phyloP scores from a whole-genome alignment of 192 early-diverging fungal species.

The Backusella liffmaniae region DNA sequence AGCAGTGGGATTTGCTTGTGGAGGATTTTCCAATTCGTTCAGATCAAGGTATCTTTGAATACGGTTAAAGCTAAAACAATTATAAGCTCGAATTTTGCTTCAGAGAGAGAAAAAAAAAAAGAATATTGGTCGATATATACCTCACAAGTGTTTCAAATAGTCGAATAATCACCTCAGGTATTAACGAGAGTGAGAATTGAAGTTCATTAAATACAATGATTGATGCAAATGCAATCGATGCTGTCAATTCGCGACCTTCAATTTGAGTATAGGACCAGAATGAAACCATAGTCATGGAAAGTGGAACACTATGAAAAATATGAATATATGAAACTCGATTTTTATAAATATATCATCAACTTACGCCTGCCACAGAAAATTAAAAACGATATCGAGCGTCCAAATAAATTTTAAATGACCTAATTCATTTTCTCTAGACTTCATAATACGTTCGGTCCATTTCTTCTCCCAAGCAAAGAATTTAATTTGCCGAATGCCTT shows the following conservation, averaged over 20 bases:
- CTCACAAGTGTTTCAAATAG: conserved; percentile 73
- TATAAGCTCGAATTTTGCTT: neutral
- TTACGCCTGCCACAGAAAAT: conserved; percentile 39
- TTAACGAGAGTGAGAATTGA: conserved; percentile 76
- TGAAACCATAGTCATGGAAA: conserved; percentile 26
- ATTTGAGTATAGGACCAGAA: conserved; percentile 33
- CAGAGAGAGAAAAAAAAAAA: neutral
- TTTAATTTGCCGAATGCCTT: conserved; percentile 90
- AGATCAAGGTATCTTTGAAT: conserved; percentile 44
- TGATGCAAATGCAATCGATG: conserved; percentile 78
- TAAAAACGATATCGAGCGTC: neutral
- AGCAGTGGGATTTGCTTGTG: neutral
- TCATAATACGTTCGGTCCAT: conserved; percentile 50
- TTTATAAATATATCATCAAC: neutral
- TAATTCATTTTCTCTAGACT: conserved; percentile 44
- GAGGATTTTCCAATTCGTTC: conserved; percentile 36
- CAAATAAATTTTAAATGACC: conserved; percentile 20
- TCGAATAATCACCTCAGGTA: conserved; percentile 74
- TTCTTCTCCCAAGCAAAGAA: conserved; percentile 74
- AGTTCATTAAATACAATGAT: conserved; percentile 87
- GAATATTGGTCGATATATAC: neutral
- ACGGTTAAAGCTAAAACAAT: conserved; percentile 36
- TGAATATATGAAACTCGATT: neutral
- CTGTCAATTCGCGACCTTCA: conserved; percentile 50
- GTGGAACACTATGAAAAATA: conserved; percentile 8